Percentiles rank a stretch among this genome's conserved stretches.
Evolutionary conservation across 805 yeast species (phyloP).

Genomic region (Pichia kluyveri): DNA sequence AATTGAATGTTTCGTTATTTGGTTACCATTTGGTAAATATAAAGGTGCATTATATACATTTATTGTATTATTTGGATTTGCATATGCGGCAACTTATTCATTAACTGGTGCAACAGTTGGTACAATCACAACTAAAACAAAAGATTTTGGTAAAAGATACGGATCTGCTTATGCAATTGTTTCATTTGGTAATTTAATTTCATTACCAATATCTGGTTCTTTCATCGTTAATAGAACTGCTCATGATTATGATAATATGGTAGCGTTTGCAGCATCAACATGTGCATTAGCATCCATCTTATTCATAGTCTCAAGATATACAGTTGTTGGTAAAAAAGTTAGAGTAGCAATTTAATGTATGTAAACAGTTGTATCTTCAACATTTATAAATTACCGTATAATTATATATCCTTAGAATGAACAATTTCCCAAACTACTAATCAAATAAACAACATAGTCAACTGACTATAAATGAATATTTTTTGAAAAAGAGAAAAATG

Average conservation of each 20-base stretch:
- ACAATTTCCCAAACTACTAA: no score
- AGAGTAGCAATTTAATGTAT: slow-evolving; percentile 11
- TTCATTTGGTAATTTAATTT: slow-evolving; percentile 39
- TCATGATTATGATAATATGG: slow-evolving; percentile 26
- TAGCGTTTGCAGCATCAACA: slow-evolving; percentile 24
- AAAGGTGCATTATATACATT: slow-evolving; percentile 39
- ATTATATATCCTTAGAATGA: no score
- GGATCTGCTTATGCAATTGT: slow-evolving; percentile 59
- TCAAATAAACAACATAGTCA: no score
- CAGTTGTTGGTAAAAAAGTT: slow-evolving; percentile 35
- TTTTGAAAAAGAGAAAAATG: no score
- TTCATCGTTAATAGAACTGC: slow-evolving; percentile 27
- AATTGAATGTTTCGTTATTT: slow-evolving; percentile 40
- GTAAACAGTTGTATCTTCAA: no score
- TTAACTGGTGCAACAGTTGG: slow-evolving; percentile 58
- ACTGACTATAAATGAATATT: no score
- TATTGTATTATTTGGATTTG: slow-evolving; percentile 45
- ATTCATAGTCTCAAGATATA: slow-evolving; percentile 36
- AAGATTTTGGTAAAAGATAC: slow-evolving; percentile 58
- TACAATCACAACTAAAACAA: slow-evolving; percentile 40
- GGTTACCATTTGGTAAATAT: slow-evolving; percentile 54
- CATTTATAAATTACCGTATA: no score
- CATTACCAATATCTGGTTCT: slow-evolving; percentile 37
- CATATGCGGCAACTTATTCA: slow-evolving; percentile 50
- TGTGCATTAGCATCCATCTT: slow-evolving; percentile 25